phyloP scores from a whole-genome alignment of 345 rosid species.

The Melaleuca alternifolia region DNA sequence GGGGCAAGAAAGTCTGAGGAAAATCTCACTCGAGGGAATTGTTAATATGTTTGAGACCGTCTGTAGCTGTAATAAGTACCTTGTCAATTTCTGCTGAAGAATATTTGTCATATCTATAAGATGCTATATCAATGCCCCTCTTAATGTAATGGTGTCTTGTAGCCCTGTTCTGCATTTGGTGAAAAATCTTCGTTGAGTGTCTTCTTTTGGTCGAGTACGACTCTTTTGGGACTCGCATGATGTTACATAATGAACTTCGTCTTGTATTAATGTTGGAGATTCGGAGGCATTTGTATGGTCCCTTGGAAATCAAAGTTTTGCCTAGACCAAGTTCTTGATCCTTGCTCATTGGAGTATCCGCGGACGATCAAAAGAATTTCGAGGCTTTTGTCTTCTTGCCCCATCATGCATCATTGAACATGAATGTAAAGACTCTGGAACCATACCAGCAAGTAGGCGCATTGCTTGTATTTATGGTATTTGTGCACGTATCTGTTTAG shows the following conservation, averaged over 20 bases:
- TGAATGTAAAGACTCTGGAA: background rate
- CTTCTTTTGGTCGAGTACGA: background rate
- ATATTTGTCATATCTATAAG: background rate
- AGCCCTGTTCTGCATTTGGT: background rate
- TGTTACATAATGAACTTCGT: background rate
- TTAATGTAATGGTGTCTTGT: background rate
- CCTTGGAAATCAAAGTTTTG: background rate
- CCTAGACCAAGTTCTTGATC: background rate
- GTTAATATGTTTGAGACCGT: constrained; percentile 21
- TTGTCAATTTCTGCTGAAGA: background rate
- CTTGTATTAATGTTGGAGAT: background rate
- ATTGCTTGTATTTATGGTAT: background rate
- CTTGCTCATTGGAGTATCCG: background rate
- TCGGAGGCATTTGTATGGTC: background rate
- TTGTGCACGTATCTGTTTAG: background rate
- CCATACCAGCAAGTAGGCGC: background rate
- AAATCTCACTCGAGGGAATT: constrained; percentile 13
- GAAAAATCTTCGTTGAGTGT: background rate
- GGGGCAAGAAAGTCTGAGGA: background rate
- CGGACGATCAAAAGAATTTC: background rate
- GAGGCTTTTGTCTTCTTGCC: background rate
- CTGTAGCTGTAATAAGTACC: constrained; percentile 6
- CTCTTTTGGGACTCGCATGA: background rate
- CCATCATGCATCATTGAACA: background rate
- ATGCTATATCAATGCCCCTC: background rate